Base-by-base conservation (phyloP, 2,329 filamentous ascomycete genomes). In the Alternaria arborescens region DNA sequence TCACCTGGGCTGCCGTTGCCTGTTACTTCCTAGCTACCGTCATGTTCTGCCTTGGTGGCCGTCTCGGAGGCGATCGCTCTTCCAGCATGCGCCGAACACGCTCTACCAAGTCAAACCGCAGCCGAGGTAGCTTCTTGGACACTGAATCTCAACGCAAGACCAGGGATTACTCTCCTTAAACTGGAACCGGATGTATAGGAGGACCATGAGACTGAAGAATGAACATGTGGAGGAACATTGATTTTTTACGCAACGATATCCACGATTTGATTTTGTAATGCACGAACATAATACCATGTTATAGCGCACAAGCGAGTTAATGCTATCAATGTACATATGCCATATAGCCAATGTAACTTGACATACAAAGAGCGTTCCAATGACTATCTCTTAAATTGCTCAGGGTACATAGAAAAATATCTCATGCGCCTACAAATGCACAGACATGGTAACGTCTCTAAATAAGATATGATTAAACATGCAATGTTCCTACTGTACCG, bases 1-100 rank as follows among this genome's bases (percentile, higher is more conserved):
- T 93, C 81, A 88, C 88, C 64, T 95, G 92, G 92, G 88, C 85
- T 16, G 86, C 90, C 1, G 88, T 88, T 79, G 86, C 86, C 10
- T 85, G 85, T 55, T 86, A 92, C 70, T 80, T 92, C 67, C 77
- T 94, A 66, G 85, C 90, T 16, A 86, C 85, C 4, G 67, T 92
- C 30, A 80, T 93, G 59, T 92, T 93, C 81, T 90, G 86, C 77
- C 55, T 88, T 32, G 88, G 88, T 53, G 85, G 87, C 41, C 74
- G 77, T 28, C 81, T 86, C 40, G 80, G 83, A 52, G 81, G 83
- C 61, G 83, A 83, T 20, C 56, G 64, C n/a, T 65, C 65, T 5
- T 65, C 69, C 2, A 76, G 78, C 41, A 74, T 80, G 62, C 75
- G 80, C 65, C 74, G 80, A 65, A 84, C 82, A 60, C 81, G 84